Conservation (phyloP, 225 moss, liverwort and hornwort genomes). For the Polytrichum commune region DNA sequence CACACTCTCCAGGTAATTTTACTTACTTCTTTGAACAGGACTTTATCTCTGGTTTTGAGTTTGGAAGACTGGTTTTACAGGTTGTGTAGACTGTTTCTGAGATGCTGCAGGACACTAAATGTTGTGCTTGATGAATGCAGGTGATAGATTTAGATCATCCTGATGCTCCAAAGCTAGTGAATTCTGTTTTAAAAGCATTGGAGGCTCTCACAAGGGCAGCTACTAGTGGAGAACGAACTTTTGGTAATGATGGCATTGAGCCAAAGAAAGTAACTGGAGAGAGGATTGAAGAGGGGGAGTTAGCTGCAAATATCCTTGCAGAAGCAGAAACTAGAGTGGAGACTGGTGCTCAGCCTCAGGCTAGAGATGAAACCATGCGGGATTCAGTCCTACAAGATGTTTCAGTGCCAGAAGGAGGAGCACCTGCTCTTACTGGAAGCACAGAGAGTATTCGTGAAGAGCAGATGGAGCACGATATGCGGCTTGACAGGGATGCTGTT, state of each 20-base stretch:
- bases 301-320: slow-evolving; percentile 38
- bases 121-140: slow-evolving; percentile 22
- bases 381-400: slow-evolving; percentile 57
- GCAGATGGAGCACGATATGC: slow-evolving; percentile 86
- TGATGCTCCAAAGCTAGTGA: slow-evolving; percentile 91
- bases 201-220: slow-evolving; percentile 86
- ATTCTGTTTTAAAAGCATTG: slow-evolving; percentile 76
- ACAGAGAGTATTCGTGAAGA: slow-evolving; percentile 59
- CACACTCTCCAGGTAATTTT: slow-evolving; percentile 64
- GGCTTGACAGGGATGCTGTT: slow-evolving; percentile 63
- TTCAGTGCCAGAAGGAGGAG: slow-evolving; percentile 40
- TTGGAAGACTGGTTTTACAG: background rate
- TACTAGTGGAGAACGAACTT: slow-evolving; percentile 51
- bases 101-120: background rate
- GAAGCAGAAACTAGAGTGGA: slow-evolving; percentile 44
- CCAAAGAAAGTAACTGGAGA: slow-evolving; percentile 56
- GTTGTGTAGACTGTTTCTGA: background rate
- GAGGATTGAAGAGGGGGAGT: slow-evolving; percentile 43
- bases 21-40: too few relatives aligned
- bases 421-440: slow-evolving; percentile 33
- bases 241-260: slow-evolving; percentile 45
- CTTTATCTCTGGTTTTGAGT: too few relatives aligned
- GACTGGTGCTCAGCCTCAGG: slow-evolving; percentile 37
- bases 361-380: slow-evolving; percentile 81
- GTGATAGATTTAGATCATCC: slow-evolving; percentile 93